phyloP scores from a whole-genome alignment of 495 filamentous ascomycete species.

The Penicillium soppii region DNA sequence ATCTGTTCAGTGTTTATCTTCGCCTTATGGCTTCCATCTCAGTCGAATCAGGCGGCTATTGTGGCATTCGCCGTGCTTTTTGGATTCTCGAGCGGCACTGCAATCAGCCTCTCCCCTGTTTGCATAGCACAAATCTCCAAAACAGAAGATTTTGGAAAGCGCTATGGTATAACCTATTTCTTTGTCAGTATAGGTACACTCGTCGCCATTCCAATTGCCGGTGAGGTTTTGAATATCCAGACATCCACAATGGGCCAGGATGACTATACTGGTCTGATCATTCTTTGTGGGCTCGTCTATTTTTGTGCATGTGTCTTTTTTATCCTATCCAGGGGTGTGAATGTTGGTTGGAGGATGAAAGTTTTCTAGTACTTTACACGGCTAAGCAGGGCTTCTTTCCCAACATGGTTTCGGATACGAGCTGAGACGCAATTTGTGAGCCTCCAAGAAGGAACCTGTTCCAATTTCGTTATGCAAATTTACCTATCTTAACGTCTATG shows the following conservation, averaged over 20 bases:
- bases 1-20: slow-evolving; percentile 21
- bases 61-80: slow-evolving; percentile 24
- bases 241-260: not conserved
- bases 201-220: slow-evolving; percentile 13
- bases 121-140: slow-evolving; percentile 37
- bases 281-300: slow-evolving; percentile 50
- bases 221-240: slow-evolving; percentile 16
- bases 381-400: too few species aligned
- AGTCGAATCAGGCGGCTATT: slow-evolving; percentile 22
- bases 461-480: too few species aligned
- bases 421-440: too few species aligned
- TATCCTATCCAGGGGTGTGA: slow-evolving; percentile 35
- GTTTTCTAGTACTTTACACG: too few species aligned
- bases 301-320: slow-evolving; percentile 40
- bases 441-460: too few species aligned
- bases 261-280: slow-evolving; percentile 43
- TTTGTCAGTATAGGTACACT: slow-evolving; percentile 9
- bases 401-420: too few species aligned
- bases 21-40: slow-evolving; percentile 25
- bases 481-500: too few species aligned
- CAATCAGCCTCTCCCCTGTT: slow-evolving; percentile 24
- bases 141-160: slow-evolving; percentile 21
- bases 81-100: slow-evolving; percentile 29
- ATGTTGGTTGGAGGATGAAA: too few species aligned
- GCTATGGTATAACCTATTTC: slow-evolving; percentile 12